Percentiles rank a stretch among this genome's conserved stretches.
Evolutionary conservation across 768 basidiomycete genomes (phyloP).

Genomic region (Peribolospora kevripleyi): DNA sequence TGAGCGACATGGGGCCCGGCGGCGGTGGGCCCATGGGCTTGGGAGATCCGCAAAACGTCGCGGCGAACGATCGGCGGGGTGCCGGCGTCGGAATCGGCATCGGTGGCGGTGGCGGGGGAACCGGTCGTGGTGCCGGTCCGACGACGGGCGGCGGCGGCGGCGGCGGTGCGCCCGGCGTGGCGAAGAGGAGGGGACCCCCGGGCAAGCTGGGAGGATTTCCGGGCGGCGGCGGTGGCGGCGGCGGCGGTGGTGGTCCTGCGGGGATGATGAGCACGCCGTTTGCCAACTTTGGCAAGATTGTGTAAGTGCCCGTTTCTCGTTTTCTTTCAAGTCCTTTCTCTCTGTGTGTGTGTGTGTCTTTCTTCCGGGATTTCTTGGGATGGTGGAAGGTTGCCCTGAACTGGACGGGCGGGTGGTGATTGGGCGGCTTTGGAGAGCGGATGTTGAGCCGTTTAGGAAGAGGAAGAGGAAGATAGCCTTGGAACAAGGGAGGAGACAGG

Average conservation of each 20-base stretch:
- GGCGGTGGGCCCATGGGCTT: constrained; percentile 9
- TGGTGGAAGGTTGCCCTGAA: no score
- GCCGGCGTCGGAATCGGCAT: neutral
- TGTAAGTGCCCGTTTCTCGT: constrained; percentile 33
- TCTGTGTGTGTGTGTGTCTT: no score
- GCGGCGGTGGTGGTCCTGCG: neutral
- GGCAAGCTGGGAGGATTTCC: constrained; percentile 1
- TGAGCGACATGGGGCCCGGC: constrained; percentile 30
- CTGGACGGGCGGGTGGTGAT: no score
- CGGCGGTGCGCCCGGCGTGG: constrained; percentile 42
- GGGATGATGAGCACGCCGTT: constrained; percentile 49
- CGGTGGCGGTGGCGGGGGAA: constrained; percentile 14
- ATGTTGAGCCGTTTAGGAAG: no score
- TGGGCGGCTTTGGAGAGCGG: no score
- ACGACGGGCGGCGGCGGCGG: constrained; percentile 29
- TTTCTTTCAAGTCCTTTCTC: neutral
- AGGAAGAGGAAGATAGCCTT: no score
- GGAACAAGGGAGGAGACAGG: no score
- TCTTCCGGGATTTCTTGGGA: no score
- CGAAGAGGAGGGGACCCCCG: constrained; percentile 30
- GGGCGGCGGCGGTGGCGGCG: constrained; percentile 5
- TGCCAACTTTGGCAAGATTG: constrained; percentile 75
- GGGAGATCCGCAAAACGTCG: constrained; percentile 5
- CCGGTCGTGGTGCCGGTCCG: constrained; percentile 21
- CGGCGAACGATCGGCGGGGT: neutral